Conservation (phyloP, 75 land plant species). For the Picea glauca region DNA sequence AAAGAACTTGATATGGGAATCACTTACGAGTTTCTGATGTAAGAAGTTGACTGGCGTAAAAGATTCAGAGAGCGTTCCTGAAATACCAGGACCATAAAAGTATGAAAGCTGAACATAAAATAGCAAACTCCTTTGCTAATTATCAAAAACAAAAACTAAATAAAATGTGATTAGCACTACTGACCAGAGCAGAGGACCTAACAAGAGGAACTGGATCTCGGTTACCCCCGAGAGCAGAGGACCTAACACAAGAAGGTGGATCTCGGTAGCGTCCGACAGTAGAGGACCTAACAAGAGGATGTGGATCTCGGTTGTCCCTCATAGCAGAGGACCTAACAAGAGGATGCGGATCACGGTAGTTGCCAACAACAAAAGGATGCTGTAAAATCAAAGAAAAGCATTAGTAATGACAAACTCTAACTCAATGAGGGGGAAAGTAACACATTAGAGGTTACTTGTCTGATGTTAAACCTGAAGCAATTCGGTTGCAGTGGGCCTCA, state of each 20-base stretch:
- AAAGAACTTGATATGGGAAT: constrained; percentile 6
- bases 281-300: constrained; percentile 24
- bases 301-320: constrained; percentile 15
- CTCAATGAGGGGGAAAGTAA: not conserved
- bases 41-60: constrained; percentile 14
- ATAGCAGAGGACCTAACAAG: constrained; percentile 9
- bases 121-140: not conserved
- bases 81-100: not conserved
- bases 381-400: constrained; percentile 21
- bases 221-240: not conserved
- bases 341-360: constrained; percentile 13
- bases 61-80: constrained; percentile 19
- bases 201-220: constrained; percentile 23
- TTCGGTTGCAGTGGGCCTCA: constrained; percentile 76
- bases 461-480: constrained; percentile 60
- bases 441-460: not conserved
- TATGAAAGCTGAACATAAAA: not conserved
- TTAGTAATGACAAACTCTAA: not conserved
- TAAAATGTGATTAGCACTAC: not conserved
- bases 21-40: constrained; percentile 32
- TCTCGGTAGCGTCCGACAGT: constrained; percentile 19
- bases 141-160: not conserved
- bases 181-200: constrained; percentile 30
- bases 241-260: not conserved
- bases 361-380: constrained; percentile 87